phyloP scores from a whole-genome alignment of 148 eudicot genomes.

The Linanthus parryae region DNA sequence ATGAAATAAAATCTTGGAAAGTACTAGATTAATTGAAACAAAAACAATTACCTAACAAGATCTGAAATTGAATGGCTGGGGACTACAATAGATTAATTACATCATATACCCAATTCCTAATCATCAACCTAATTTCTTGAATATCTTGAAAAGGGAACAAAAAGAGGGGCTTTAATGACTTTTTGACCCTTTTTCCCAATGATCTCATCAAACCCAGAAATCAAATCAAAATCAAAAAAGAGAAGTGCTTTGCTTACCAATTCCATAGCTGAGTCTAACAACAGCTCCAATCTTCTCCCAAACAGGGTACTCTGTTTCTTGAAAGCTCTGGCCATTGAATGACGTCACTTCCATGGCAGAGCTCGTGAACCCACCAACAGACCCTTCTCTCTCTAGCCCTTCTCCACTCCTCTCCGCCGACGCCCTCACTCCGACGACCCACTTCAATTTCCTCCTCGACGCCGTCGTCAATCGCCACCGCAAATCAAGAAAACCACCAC shows the following conservation, averaged over 20 bases:
- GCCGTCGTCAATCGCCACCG: slow-evolving; percentile 1
- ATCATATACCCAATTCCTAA: too few relatives aligned
- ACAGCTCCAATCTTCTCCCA: slow-evolving; percentile 95
- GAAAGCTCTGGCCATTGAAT: slow-evolving; percentile 64
- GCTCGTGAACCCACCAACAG: slow-evolving; percentile 45
- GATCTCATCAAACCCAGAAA: too few relatives aligned
- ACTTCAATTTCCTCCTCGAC: slow-evolving; percentile 2
- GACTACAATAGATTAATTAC: too few relatives aligned
- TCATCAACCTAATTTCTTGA: too few relatives aligned
- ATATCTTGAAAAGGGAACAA: too few relatives aligned
- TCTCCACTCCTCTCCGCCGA: slow-evolving; percentile 38
- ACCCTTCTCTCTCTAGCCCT: slow-evolving; percentile 23
- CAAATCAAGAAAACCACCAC: too few relatives aligned
- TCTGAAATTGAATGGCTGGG: too few relatives aligned
- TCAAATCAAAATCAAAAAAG: background rate
- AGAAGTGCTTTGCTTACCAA: slow-evolving; percentile 35
- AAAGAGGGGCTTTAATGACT: too few relatives aligned
- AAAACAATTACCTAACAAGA: too few relatives aligned
- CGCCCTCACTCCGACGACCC: slow-evolving; percentile 37
- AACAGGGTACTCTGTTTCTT: slow-evolving; percentile 60
- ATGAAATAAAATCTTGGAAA: too few relatives aligned
- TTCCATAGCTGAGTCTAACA: slow-evolving; percentile 86
- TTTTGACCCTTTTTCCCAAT: too few relatives aligned
- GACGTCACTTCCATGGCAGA: slow-evolving; percentile 90
- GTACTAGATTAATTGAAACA: too few relatives aligned